phyloP scores from a whole-genome alignment of 352 stramenopile genomes.

The Peronospora belbahrii region DNA sequence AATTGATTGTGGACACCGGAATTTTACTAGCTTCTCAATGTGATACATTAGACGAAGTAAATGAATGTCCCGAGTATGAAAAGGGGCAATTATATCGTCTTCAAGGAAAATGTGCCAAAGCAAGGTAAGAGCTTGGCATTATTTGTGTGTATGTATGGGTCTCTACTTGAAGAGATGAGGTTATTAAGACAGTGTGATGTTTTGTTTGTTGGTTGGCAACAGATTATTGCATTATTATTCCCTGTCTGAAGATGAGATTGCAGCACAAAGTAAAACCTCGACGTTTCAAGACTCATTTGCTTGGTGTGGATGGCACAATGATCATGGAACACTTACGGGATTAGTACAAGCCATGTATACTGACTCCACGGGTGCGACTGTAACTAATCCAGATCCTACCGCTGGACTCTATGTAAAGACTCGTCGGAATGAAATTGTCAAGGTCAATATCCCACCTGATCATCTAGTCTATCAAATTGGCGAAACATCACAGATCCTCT shows the following conservation, averaged over 20 bases:
- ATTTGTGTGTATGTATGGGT: too few relatives aligned
- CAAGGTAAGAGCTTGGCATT: constrained; percentile 27
- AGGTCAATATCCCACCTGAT: constrained; percentile 78
- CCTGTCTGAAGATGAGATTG: constrained; percentile 56
- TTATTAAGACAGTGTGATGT: too few relatives aligned
- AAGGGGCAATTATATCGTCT: constrained; percentile 75
- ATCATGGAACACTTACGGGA: constrained; percentile 92
- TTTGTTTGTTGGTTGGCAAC: background rate
- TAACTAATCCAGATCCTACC: constrained; percentile 64
- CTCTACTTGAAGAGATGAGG: too few relatives aligned
- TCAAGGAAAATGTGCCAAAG: constrained; percentile 89
- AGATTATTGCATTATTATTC: constrained; percentile 95
- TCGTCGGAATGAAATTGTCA: constrained; percentile 82
- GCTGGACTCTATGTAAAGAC: constrained; percentile 93
- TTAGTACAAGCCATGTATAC: constrained; percentile 90
- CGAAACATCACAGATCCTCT: constrained; percentile 94
- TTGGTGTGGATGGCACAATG: constrained; percentile 98
- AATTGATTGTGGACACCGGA: constrained; percentile 90
- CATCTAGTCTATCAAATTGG: constrained; percentile 93
- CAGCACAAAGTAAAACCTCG: constrained; percentile 29
- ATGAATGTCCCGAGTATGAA: constrained; percentile 75
- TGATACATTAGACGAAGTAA: constrained; percentile 82
- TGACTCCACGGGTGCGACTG: constrained; percentile 52
- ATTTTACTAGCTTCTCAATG: constrained; percentile 88
- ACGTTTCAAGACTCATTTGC: constrained; percentile 79